Conservation (phyloP, 1,284 basidiomycete species). For the Mycosarcoma maydis region DNA sequence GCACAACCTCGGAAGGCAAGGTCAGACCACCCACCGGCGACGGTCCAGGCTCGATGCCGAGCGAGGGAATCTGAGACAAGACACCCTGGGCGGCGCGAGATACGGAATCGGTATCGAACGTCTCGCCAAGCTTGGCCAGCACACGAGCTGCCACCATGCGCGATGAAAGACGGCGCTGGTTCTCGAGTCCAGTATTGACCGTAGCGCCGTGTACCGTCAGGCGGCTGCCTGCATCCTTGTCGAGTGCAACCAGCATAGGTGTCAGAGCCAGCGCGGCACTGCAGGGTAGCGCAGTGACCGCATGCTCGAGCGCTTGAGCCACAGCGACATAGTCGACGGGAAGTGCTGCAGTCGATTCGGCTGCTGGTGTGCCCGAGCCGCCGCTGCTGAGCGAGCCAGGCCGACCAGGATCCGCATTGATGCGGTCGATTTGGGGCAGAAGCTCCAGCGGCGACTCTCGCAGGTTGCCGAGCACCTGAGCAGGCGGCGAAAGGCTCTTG, state of each 20-base stretch:
- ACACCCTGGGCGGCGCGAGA: conserved; percentile 28
- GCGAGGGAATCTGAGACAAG: conserved; percentile 36
- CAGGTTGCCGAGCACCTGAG: conserved; percentile 19
- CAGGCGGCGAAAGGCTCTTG: conserved; percentile 52
- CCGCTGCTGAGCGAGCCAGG: conserved; percentile 32
- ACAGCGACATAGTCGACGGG: conserved; percentile 82
- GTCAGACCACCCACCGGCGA: conserved; percentile 34
- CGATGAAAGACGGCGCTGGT: conserved; percentile 72
- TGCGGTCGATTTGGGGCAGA: conserved; percentile 70
- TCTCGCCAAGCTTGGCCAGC: conserved; percentile 77
- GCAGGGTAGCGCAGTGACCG: conserved; percentile 78
- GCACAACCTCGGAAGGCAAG: conserved; percentile 41
- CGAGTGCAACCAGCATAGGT: conserved; percentile 85
- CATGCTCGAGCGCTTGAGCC: conserved; percentile 75
- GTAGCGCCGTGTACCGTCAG: conserved; percentile 63
- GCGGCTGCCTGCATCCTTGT: conserved; percentile 71
- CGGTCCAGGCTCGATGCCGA: conserved; percentile 45
- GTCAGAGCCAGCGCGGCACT: conserved; percentile 79
- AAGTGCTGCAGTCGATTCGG: conserved; percentile 62
- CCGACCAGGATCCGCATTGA: conserved; percentile 66
- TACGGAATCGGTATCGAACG: conserved; percentile 73
- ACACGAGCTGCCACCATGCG: conserved; percentile 75
- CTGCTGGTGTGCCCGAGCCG: conserved; percentile 6
- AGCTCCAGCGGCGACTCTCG: conserved; percentile 66
- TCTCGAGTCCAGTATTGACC: conserved; percentile 29